phyloP scores from a whole-genome alignment of 176 grass and related monocot species.

The Microstegium vimineum region DNA sequence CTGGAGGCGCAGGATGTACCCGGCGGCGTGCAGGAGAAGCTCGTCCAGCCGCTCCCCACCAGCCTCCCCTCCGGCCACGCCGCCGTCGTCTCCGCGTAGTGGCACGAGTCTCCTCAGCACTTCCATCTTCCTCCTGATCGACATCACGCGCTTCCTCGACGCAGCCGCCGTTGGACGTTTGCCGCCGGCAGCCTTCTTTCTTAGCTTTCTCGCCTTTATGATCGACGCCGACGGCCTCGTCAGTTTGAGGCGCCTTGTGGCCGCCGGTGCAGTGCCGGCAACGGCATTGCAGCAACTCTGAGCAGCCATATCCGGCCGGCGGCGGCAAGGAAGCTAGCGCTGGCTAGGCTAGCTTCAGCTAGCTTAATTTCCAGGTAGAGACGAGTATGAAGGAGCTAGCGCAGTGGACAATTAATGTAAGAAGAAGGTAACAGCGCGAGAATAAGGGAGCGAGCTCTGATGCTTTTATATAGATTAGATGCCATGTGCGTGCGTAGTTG shows the following conservation, averaged over 20 bases:
- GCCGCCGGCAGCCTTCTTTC: neutral
- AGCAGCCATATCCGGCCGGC: conserved; percentile 1
- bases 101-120: conserved; percentile 23
- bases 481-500: neutral
- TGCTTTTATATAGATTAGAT: conserved; percentile 8
- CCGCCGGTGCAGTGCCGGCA: neutral
- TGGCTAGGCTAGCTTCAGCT: neutral
- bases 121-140: conserved; percentile 28
- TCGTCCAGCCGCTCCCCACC: neutral
- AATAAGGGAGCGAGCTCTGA: neutral
- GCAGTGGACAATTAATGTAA: neutral
- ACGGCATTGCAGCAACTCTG: neutral
- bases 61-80: neutral
- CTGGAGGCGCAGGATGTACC: conserved; percentile 25
- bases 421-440: neutral
- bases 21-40: conserved; percentile 21
- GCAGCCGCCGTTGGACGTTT: neutral
- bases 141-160: neutral
- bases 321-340: neutral
- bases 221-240: neutral
- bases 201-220: neutral
- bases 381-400: neutral
- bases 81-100: neutral
- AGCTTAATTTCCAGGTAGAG: neutral
- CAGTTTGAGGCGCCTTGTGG: neutral